phyloP scores from a whole-genome alignment of 257 asterid genomes.

The Craterostigma plantagineum region DNA sequence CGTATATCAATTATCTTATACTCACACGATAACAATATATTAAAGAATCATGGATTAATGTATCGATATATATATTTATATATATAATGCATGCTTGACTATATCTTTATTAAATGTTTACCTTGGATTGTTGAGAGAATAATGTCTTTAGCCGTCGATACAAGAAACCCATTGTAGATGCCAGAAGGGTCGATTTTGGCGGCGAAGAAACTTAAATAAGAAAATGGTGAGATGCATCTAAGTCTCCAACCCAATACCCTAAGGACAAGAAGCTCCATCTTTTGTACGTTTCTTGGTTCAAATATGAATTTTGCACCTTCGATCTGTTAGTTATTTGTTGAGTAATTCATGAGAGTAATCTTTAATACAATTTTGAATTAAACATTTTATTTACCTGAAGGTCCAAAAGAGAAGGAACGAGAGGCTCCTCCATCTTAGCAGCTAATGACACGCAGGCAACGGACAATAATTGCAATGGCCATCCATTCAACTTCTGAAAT shows the following conservation, averaged over 20 bases:
- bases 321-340: slow-evolving; percentile 23
- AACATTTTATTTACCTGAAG: slow-evolving; percentile 40
- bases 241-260: slow-evolving; percentile 78
- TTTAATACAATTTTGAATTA: not conserved
- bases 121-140: slow-evolving; percentile 64
- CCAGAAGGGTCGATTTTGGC: slow-evolving; percentile 68
- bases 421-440: slow-evolving; percentile 92
- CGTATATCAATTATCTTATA: no score
- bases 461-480: slow-evolving; percentile 81
- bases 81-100: no score
- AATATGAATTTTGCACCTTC: slow-evolving; percentile 67
- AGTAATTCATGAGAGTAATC: not conserved
- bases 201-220: slow-evolving; percentile 58
- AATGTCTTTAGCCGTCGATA: slow-evolving; percentile 48
- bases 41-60: no score
- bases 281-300: slow-evolving; percentile 59
- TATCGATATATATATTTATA: not conserved
- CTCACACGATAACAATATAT: no score
- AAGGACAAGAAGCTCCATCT: slow-evolving; percentile 88
- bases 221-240: slow-evolving; percentile 64
- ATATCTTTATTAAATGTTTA: slow-evolving; percentile 6
- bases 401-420: slow-evolving; percentile 80
- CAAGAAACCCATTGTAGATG: slow-evolving; percentile 32
- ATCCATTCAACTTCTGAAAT: slow-evolving; percentile 52
- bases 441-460: slow-evolving; percentile 91